Base-by-base conservation (phyloP, 2,329 filamentous ascomycete genomes). In the Stagonosporopsis cucurbitacearum region DNA sequence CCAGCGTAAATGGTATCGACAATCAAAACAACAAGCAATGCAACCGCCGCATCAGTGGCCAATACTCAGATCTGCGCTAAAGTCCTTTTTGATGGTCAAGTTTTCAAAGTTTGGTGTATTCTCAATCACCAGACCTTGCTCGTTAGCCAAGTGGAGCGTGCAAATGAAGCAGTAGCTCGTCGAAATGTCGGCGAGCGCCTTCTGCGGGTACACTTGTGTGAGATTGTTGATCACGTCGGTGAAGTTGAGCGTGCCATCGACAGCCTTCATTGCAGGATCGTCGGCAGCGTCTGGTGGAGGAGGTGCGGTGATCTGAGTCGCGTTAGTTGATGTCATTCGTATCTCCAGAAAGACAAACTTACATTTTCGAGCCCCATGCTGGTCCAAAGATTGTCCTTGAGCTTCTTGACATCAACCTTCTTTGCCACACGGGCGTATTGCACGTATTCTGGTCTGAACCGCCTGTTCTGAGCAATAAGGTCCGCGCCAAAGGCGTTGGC, bases 161-260 rank as follows among this genome's bases (percentile, higher is more conserved):
- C 91, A 96, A 61, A 99, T 99, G 78, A 98, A 99, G 74, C 95
- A 96, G 64, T 85, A 89, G 15, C 83, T 96, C 0, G 95, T 99
- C 32, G 92, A 96, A 69, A 99, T 98, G 76, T 99, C 95, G 58
- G 89, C 87, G 86, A 99, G 91, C 57, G 87, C 86, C 64, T 90
- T 84, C 74, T 91, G 90, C 11, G 92, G 88, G 70, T 99, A 99
- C 7, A 96, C 92, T 4, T 82, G 78, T 72, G 96, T 90, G 42
- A 99, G 80, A 59, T 88, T 88, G 72, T 96, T 96, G 87, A 99
- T 96, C 57, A 99, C 88, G 19, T 89, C 82, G 0, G 93, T 98
- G 77, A 99, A 99, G 67, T 89, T 92, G 63, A 97, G 83, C 3
- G 82, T 75, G 59, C 79, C 78, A 49, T 80, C 71, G 13, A 84